Evolutionary conservation across 2,329 filamentous ascomycete species (phyloP).

Genomic region (Tolypocladium paradoxum): DNA sequence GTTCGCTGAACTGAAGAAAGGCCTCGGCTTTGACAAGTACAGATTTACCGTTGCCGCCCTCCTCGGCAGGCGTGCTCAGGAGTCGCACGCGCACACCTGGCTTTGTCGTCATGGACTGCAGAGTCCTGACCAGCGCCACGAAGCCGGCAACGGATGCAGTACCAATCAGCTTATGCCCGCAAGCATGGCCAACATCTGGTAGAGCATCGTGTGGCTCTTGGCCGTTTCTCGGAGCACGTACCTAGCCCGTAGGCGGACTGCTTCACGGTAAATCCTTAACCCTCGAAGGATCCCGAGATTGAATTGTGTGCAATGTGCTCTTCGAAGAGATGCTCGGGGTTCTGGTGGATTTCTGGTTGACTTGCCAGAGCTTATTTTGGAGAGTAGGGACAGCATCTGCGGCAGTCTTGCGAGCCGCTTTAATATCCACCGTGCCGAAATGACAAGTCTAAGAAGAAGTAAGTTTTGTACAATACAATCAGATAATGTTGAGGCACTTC

Average conservation of each 20-base stretch:
- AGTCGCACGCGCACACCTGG: constrained; percentile 16
- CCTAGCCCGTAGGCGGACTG: neutral
- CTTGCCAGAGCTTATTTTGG: neutral
- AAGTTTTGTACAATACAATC: neutral
- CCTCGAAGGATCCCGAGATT: neutral
- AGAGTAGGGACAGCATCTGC: neutral
- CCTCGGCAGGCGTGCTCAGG: constrained; percentile 30
- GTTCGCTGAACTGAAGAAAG: neutral
- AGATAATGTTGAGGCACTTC: neutral
- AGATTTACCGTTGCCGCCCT: constrained; percentile 31
- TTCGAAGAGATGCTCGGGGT: neutral
- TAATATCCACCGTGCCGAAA: neutral
- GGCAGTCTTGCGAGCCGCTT: neutral
- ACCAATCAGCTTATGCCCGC: constrained; percentile 19
- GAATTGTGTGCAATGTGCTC: neutral
- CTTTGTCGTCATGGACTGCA: neutral
- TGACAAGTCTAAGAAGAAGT: neutral
- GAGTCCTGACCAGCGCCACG: constrained; percentile 13
- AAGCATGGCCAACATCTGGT: constrained; percentile 24
- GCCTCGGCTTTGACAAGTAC: constrained; percentile 15
- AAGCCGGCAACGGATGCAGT: constrained; percentile 20
- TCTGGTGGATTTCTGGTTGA: neutral
- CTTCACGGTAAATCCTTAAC: neutral
- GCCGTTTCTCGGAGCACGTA: constrained; percentile 7
- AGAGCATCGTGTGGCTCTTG: constrained; percentile 17